Evolutionary conservation across 2,329 filamentous ascomycete genomes (phyloP), one percentile per base, ranked within the genome.

Genomic region (Aureobasidium sp.): DNA sequence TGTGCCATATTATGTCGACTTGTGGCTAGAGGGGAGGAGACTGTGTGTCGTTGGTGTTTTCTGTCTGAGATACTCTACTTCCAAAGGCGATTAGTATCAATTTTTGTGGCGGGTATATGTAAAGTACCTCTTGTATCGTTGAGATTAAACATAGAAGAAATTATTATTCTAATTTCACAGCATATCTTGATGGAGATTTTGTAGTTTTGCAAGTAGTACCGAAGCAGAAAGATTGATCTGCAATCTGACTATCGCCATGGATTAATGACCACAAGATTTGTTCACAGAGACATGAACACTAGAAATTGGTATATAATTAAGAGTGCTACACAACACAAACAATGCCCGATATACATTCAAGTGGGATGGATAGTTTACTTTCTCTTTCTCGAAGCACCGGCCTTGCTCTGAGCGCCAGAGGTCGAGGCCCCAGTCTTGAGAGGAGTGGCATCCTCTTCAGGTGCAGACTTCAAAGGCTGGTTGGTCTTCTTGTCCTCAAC

Each of bases 401-500:
- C 62, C 39, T 62, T 55, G 27, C 49, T 62, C 36, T 59, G 57
- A 34, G 45, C 10, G 4, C 36, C 57, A 29, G 59, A 47, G 30
- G 10, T 39, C 30, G 47, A 63, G 36, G 63, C 63, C 15, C 34
- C 55, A 30, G 62, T 57, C 57, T 67, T 65, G 30, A 57, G 54
- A 50, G 25, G 9, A 15, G 15, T 13, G 5, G 16, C 36, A 42
- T 59, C 57, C 44, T 59, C 69, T 53, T 65, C 68, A 1, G 75
- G 66, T 30, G 71, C 65, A 30, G 69, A 71, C 9, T 67, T 69
- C 16, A 79, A 62, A 15, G 76, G 76, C 67, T 75, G 74, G 16
- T 70, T 71, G 1, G 74, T 75, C 64, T 81, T 81, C 39, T 76
- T 76, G 63, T 79, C 78, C 61, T 80, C 81, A 64, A 82, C 79